Base-by-base conservation (phyloP, 2,329 filamentous ascomycete genomes). In the Exophiala sideris region DNA sequence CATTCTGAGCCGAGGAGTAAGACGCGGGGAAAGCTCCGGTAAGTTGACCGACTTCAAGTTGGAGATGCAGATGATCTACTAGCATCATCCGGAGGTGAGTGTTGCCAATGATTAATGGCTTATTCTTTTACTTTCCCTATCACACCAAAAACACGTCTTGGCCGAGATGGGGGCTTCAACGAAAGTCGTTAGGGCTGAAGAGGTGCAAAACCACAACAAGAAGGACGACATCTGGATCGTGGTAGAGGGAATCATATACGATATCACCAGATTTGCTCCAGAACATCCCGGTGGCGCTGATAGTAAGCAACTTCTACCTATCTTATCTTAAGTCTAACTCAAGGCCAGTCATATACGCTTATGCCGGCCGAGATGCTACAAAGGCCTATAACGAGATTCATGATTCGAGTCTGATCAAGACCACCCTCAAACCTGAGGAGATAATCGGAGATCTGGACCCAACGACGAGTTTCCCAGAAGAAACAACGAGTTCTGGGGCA, bases 231-330 rank as follows among this genome's bases (percentile, higher is more conserved):
- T 79, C 63, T 89, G 86, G 86, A 79, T 88, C 56, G 83, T 87
- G 14, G 79, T 89, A n/a, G 79, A 88, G 66, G 80, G 80, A 40
- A 79, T 80, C 62, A 83, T 88, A 20, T 88, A 84, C 71, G 82
- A 88, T 67, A 70, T 89, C 46, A 84, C 81, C 16, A 76, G 81
- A 12, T 88, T 88, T 66, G 74, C 82, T 7, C 77, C 79, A 18
- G 74, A 82, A 56, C 82, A 85, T 66, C 81, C 82, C 7, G 82
- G 83, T 18, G 82, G 82, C 16, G 70, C 80, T 47, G 74, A 50
- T 3, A 60, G 52, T 55, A 10, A 50, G 52, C 11, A 52, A 20
- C 3, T 42, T 6, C 20, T 45, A 12, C 12, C 10, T 11, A 32
- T 45, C 10, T 21, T 45, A 1, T 24, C 8, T 11, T 2, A 5